Evolutionary conservation across 2,329 filamentous ascomycete species (phyloP).

Genomic region (Trichoderma oligosporum): DNA sequence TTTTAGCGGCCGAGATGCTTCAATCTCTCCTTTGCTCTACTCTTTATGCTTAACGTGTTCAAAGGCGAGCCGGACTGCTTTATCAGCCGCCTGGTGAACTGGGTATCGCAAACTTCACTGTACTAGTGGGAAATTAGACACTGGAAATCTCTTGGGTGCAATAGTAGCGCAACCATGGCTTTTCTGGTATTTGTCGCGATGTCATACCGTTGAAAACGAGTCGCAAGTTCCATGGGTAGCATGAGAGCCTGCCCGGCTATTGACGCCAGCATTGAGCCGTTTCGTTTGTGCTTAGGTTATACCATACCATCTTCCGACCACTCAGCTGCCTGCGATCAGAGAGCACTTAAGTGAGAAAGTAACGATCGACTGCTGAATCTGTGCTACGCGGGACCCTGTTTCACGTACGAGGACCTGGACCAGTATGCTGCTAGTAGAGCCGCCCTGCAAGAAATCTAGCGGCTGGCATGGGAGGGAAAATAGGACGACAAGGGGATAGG

Average conservation of each 20-base stretch:
- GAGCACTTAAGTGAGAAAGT: constrained; percentile 1
- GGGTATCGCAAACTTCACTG: not conserved
- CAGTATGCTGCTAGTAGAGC: constrained; percentile 4
- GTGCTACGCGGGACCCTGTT: constrained; percentile 29
- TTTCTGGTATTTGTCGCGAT: constrained; percentile 16
- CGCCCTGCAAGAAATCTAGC: constrained; percentile 1
- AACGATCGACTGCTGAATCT: constrained; percentile 31
- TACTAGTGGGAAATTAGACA: constrained; percentile 1
- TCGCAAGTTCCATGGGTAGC: constrained; percentile 8
- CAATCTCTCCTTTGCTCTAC: not conserved
- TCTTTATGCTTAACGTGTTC: not conserved
- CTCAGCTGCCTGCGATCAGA: not conserved
- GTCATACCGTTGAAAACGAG: constrained; percentile 15
- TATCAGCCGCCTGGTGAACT: not conserved
- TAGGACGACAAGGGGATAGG: not conserved
- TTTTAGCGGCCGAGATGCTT: not conserved
- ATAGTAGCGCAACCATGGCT: not conserved
- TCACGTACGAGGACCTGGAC: constrained; percentile 14
- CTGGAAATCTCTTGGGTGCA: not conserved
- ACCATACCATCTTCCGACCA: not conserved
- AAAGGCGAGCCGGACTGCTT: not conserved
- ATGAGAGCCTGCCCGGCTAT: constrained; percentile 3
- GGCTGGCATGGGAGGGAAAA: not conserved
- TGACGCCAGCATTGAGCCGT: constrained; percentile 14
- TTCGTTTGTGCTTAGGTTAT: constrained; percentile 4